A percentile compares a stretch with the other conserved stretches of the same genome.
phyloP scores from a whole-genome alignment of 805 yeast species.

The Metschnikowia lunata region DNA sequence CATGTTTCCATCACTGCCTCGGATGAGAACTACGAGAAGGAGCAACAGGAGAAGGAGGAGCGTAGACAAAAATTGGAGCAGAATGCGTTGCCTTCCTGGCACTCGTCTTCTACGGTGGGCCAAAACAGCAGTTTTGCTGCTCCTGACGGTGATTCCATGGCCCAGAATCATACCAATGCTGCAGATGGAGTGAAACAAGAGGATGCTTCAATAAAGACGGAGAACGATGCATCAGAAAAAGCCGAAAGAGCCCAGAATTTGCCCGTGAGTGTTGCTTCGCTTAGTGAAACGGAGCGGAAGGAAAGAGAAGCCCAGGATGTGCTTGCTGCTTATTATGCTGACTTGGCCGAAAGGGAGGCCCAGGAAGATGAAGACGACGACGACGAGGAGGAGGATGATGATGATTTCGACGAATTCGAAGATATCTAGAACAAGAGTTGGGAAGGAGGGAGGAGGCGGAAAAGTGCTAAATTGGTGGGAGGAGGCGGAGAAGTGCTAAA shows the following conservation, averaged over 20 bases:
- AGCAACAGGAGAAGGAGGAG: conserved; percentile 60
- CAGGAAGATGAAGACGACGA: conserved; percentile 47
- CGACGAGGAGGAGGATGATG: conserved; percentile 54
- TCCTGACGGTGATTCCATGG: not conserved
- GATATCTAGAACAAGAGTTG: conserved; percentile 12
- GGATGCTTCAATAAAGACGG: not conserved
- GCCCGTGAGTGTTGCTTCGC: not conserved
- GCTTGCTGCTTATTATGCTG: conserved; percentile 62
- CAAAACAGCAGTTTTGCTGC: conserved; percentile 46
- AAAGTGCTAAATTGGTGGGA: not conserved
- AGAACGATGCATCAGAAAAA: too few relatives aligned
- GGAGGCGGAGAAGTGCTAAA: not conserved
- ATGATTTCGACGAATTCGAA: conserved; percentile 36
- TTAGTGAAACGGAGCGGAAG: conserved; percentile 15
- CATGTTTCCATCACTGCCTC: conserved; percentile 87
- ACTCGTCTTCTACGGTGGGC: conserved; percentile 85
- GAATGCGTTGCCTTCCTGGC: conserved; percentile 97
- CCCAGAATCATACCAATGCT: conserved; percentile 5
- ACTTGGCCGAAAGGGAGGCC: conserved; percentile 65
- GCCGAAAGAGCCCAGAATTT: too few relatives aligned
- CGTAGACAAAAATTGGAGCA: conserved; percentile 73
- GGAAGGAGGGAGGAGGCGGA: not conserved
- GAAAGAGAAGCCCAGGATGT: conserved; percentile 64
- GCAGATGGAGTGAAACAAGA: not conserved
- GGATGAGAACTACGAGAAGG: conserved; percentile 70